Evolutionary conservation across 306 rosid genomes (phyloP).

Genomic region (Bauhinia variegata): DNA sequence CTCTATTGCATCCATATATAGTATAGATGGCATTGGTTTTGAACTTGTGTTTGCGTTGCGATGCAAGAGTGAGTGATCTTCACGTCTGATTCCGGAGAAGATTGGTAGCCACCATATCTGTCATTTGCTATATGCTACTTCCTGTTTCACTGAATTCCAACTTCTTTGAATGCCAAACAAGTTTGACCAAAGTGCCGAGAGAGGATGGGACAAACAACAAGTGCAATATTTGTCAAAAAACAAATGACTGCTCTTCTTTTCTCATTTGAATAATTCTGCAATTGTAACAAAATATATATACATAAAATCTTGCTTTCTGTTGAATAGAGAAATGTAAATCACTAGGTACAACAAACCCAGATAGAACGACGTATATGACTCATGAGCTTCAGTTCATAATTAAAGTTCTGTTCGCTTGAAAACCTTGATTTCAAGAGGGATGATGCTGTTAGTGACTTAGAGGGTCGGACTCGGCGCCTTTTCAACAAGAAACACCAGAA

Average conservation of each 20-base stretch:
- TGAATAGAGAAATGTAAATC: background rate
- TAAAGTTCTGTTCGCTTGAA: slow-evolving; percentile 27
- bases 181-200: background rate
- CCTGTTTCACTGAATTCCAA: slow-evolving; percentile 36
- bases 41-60: too few relatives aligned
- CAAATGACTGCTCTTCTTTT: too few relatives aligned
- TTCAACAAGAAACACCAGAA: slow-evolving; percentile 8
- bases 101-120: slow-evolving; percentile 9
- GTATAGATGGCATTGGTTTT: background rate
- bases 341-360: background rate
- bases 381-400: slow-evolving; percentile 23
- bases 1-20: slow-evolving; percentile 12
- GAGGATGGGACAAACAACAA: background rate
- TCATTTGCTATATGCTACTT: slow-evolving; percentile 13
- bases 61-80: slow-evolving; percentile 18
- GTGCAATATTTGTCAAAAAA: slow-evolving; percentile 5
- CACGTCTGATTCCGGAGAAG: slow-evolving; percentile 26
- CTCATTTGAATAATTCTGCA: slow-evolving; percentile 12
- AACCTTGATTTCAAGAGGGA: slow-evolving; percentile 32
- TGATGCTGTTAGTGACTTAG: background rate
- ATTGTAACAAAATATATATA: slow-evolving; percentile 14
- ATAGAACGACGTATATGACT: slow-evolving; percentile 6
- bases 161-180: slow-evolving; percentile 35
- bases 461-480: slow-evolving; percentile 1
- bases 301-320: slow-evolving; percentile 29